Evolutionary conservation across 306 rosid genomes (phyloP), one percentile per base, ranked within the genome.

Genomic region (Cucumis cinereus): DNA sequence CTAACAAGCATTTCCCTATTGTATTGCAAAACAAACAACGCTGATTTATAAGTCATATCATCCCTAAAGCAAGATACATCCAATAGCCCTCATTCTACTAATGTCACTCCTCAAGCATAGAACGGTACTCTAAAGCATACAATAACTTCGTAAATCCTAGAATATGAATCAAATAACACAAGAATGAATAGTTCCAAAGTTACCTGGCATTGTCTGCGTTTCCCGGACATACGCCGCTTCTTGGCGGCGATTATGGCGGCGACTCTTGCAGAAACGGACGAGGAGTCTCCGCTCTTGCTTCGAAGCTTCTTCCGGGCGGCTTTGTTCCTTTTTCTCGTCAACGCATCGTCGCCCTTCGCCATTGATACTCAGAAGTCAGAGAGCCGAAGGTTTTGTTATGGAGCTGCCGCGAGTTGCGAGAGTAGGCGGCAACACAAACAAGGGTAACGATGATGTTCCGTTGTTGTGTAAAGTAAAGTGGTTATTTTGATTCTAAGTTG

Each of bases 181-280:
- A 16, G 24, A 70, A 43, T 8, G 36, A 76, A 16, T 16, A 14
- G 14, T 17, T 28, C 2, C n/a, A 13, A 19, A 62, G 56, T 10
- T 64, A 94, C 98, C 97, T 91, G 90, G 69, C 96, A 91, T 47
- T 86, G 47, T 79, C 96, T 89, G 85, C 98, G 97, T 67, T 85
- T 88, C 4, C 98, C 98, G 41, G 97, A 84, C 78, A 85, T 82
- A 71, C 93, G 94, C 87, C 98, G 96, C 85, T 94, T 94, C 85
- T 91, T 94, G 87, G 98, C 83, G 73, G 97, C 98, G 74, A 92
- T 90, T 47, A 89, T 81, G 81, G 97, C 81, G 55, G 97, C 93
- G 0, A 90, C 89, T 77, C 89, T 90, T 3, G 91, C 85, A 69
- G 97, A 89, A 38, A 94, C 87, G 8, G 86, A 23, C 12, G 90